These are phyloP conservation scores for Rhynchosporium agropyri DNA, from an alignment of 2,329 filamentous ascomycete species.

Conservation along the genomic window DNA sequence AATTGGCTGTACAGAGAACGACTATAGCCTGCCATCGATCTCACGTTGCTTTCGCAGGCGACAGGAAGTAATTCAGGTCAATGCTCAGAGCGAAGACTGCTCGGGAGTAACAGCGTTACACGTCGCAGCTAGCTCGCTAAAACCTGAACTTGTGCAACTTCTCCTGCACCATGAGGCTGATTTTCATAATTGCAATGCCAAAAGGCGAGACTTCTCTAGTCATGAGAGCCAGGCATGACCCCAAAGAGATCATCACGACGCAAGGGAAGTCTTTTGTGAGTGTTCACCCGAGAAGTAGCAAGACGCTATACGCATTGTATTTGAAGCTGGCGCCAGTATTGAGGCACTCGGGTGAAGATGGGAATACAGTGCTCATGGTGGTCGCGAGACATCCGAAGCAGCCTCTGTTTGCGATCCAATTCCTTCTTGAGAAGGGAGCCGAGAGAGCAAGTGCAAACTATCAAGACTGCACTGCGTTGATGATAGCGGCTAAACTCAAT, in stretches of 20 bases:
- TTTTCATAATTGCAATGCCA: background rate
- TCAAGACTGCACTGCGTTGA: background rate
- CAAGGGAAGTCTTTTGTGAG: background rate
- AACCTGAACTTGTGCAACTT: background rate
- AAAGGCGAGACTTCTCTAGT: background rate
- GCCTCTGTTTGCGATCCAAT: background rate
- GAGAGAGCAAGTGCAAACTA: background rate
- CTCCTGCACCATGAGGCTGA: background rate
- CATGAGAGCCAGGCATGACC: background rate
- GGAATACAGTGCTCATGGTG: slow-evolving; percentile 6
- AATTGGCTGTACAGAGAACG: background rate
- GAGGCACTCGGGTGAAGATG: background rate
- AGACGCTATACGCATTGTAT: background rate
- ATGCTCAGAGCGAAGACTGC: background rate
- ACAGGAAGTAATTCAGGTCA: background rate
- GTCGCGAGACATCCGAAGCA: slow-evolving; percentile 1
- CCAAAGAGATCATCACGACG: background rate
- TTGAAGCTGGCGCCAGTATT: background rate
- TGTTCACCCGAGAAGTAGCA: background rate
- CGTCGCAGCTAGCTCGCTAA: background rate
- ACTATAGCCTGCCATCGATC: background rate
- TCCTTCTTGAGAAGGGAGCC: background rate
- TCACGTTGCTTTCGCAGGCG: background rate
- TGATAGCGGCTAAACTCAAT: background rate
- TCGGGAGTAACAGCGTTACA: background rate